Evolutionary conservation across 805 yeast genomes (phyloP), one percentile per base, ranked within the genome.

Genomic region (Naumovozyma castellii): DNA sequence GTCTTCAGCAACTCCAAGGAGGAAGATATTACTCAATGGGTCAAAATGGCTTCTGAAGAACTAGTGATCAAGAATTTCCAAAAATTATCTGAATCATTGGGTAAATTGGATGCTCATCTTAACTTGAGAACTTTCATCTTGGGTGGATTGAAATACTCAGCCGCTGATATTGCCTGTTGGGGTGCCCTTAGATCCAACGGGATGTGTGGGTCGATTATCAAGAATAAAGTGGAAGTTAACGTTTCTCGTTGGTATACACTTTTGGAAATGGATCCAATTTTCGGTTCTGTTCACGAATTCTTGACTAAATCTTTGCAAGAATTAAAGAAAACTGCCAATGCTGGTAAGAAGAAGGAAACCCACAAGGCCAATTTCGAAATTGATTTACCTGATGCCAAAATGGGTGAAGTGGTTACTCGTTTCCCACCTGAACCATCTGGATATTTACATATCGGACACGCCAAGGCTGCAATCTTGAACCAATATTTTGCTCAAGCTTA

Each of bases 401-500:
- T 82, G 42, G 99, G 99, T 49, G 71, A 88, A 66, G 99, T 92
- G 42, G 97, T 94, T 40, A 94, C 98, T 40, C 83, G 99, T 69
- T 92, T 92, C 78, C 98, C 99, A 35, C 98, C 98, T 4, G 98
- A 92, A 67, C 98, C 98, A 32, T 90, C 94, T 65, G 98, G 98
- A 51, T 92, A 79, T 59, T 72, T 92, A 57, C 98, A 92, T 62
- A 90, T 92, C 62, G 98, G 99, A 52, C 99, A 92, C 62, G 98
- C 95, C 45, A 92, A 92, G 67, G 98, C 98, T 46, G 99, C 99
- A 40, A 73, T 92, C 43, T 75, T 92, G 61, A 92, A 92, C 70
- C 92, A 92, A 67, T 90, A 88, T 69, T 90, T 92, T 69, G 98
- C 99, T 36, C 80, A 85, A 54, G 82, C 77, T 59, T 92, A 90